These are phyloP conservation scores for Termitomyces sp. DNA, from an alignment of 768 basidiomycete species.

Conservation along the genomic window DNA sequence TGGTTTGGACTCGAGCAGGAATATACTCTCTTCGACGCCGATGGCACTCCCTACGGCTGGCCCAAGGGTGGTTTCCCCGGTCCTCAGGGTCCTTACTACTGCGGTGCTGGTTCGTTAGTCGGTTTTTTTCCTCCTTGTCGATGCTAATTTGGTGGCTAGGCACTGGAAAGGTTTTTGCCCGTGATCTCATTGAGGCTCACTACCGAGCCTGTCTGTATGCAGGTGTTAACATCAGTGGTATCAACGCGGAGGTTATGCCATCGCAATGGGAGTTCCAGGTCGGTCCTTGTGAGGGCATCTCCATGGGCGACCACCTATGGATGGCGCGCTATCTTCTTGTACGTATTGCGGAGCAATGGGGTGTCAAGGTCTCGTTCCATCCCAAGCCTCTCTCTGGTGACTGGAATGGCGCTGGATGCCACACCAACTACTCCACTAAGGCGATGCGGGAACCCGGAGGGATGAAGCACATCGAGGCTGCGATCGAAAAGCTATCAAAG, in stretches of 20 bases:
- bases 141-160: constrained; percentile 35
- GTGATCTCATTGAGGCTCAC: constrained; percentile 98
- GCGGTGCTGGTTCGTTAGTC: constrained; percentile 80
- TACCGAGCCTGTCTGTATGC: constrained; percentile 95
- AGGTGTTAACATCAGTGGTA: constrained; percentile 96
- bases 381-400: constrained; percentile 96
- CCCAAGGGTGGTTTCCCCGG: constrained; percentile 99
- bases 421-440: constrained; percentile 96
- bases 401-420: constrained; percentile 99
- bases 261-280: constrained; percentile 99
- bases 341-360: constrained; percentile 97
- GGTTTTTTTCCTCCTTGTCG: not conserved
- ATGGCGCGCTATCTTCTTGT: constrained; percentile 96
- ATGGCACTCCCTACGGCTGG: constrained; percentile 91
- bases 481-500: constrained; percentile 89
- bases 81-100: constrained; percentile 99
- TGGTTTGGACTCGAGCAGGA: constrained; percentile 99
- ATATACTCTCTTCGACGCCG: constrained; percentile 94
- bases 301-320: constrained; percentile 99
- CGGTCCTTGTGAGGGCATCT: constrained; percentile 95
- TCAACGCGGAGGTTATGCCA: constrained; percentile 99
- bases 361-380: constrained; percentile 97
- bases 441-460: constrained; percentile 93
- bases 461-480: constrained; percentile 85
- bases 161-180: constrained; percentile 95